These are phyloP conservation scores for Phtheirospermum japonicum DNA, from an alignment of 257 asterid genomes.

Conservation along the genomic window DNA sequence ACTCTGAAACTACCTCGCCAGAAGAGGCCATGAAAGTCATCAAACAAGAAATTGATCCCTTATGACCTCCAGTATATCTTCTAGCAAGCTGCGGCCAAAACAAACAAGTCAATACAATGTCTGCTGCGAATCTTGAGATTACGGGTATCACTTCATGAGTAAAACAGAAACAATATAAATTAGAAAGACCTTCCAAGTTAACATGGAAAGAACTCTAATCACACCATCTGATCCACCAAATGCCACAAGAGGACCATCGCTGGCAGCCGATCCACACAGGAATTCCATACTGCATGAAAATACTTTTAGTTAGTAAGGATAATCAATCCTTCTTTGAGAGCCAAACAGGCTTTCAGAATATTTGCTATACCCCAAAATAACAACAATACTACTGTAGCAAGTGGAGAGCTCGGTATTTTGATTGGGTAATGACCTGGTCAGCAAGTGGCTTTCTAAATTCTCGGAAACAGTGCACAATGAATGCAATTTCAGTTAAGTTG, in stretches of 20 bases:
- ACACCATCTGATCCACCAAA: slow-evolving; percentile 99
- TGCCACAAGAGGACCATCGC: slow-evolving; percentile 97
- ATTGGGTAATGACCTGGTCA: slow-evolving; percentile 6
- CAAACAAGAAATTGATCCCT: slow-evolving; percentile 88
- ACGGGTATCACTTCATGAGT: slow-evolving; percentile 13
- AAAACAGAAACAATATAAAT: slow-evolving; percentile 26
- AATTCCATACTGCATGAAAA: slow-evolving; percentile 77
- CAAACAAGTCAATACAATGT: slow-evolving; percentile 13
- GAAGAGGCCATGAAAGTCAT: slow-evolving; percentile 90
- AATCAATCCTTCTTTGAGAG: slow-evolving; percentile 24
- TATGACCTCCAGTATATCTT: slow-evolving; percentile 96
- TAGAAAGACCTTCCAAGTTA: slow-evolving; percentile 85
- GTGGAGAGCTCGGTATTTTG: not conserved
- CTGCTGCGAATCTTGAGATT: slow-evolving; percentile 6
- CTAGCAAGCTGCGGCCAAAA: slow-evolving; percentile 70
- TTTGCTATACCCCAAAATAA: not conserved
- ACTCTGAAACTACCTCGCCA: slow-evolving; percentile 66
- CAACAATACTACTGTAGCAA: not conserved
- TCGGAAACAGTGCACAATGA: not conserved
- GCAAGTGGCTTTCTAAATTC: not conserved
- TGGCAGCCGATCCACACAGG: slow-evolving; percentile 63
- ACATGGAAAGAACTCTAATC: slow-evolving; percentile 97
- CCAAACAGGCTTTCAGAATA: slow-evolving; percentile 16
- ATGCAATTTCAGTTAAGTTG: slow-evolving; percentile 13
- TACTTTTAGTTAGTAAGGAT: slow-evolving; percentile 28